Conservation (phyloP, 139 green algal genomes). For the Volvox reticuliferus region DNA sequence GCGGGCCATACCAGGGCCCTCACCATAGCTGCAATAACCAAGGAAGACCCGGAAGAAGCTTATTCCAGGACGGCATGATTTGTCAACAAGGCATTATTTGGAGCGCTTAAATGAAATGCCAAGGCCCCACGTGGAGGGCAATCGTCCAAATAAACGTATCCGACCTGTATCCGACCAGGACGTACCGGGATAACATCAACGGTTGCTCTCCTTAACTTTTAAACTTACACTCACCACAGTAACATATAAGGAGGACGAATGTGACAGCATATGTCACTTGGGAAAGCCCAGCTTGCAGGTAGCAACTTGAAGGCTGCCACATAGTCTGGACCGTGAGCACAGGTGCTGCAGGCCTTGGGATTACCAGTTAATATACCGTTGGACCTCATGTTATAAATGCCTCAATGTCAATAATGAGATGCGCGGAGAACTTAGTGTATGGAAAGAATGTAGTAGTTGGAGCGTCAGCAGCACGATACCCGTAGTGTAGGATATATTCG, state of each 20-base stretch:
- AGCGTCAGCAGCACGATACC: not conserved
- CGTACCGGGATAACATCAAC: not conserved
- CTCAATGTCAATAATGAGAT: not conserved
- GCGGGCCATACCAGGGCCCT: not conserved
- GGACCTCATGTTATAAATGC: not conserved
- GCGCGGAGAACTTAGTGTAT: not conserved
- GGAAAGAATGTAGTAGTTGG: not conserved
- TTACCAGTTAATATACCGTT: not conserved
- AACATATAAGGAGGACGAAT: not conserved
- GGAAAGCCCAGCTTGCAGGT: not conserved
- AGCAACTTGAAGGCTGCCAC: not conserved
- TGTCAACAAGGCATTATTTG: not conserved
- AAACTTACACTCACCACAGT: not conserved
- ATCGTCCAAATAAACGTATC: not conserved
- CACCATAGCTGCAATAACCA: not conserved
- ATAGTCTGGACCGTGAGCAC: not conserved
- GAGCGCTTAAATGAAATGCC: not conserved
- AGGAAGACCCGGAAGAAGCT: not conserved
- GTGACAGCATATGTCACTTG: not conserved
- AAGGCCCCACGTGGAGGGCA: too few relatives aligned
- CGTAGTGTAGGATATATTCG: not conserved
- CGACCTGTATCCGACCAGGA: too few relatives aligned
- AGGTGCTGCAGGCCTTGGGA: not conserved
- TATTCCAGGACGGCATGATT: too few relatives aligned
- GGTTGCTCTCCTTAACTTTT: not conserved